Evolutionary conservation across 257 asterid species (phyloP), one percentile per base, ranked within the genome.

Genomic region (Eustoma russellianum): DNA sequence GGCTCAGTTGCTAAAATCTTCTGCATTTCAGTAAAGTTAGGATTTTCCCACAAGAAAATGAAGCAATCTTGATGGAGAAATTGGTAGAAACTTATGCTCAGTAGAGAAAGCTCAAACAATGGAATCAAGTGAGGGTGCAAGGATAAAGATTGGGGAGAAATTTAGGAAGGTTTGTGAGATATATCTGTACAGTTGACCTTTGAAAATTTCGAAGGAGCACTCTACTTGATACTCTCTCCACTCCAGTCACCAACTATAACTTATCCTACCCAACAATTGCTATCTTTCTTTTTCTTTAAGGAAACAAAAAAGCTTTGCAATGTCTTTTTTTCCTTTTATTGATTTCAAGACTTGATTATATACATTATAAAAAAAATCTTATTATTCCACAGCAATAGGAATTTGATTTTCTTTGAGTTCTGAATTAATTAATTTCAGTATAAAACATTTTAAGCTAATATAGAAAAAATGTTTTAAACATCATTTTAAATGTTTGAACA

Each of bases 141-240:
- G 62, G 12, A 16, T 49, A 24, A 48, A 19, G 50, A 33, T 33
- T 16, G 15, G 59, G 5, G 17, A 44, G 57, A 38, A 53, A 55
- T 41, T 52, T 45, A 34, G 74, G 12, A 33, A 11, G 65, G 46
- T 35, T 18, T n/a, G 35, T 54, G 9, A 17, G 65, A 46, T 51
- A 49, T 18, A 64, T 70, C 70, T 53, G 50, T 48, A 8, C 66
- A 72, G 72, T 70, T 54, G 65, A 49, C 44, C 47, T 14, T 3
- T 13, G 53, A 13, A 33, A 13, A 8, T 46, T 54, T 41, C 7
- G 33, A n/a, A 55, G 9, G 38, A 28, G 54, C 55, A 62, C 18
- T 17, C 16, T 38, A 34, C 4, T 13, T 48, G 34, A 50, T 57
- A 10, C 69, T 68, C 11, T 46, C 13, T 33, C 8, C 57, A 62